These are phyloP conservation scores for Entophlyctis luteolus DNA, from an alignment of 192 early-diverging fungal species.

Conservation along the genomic window DNA sequence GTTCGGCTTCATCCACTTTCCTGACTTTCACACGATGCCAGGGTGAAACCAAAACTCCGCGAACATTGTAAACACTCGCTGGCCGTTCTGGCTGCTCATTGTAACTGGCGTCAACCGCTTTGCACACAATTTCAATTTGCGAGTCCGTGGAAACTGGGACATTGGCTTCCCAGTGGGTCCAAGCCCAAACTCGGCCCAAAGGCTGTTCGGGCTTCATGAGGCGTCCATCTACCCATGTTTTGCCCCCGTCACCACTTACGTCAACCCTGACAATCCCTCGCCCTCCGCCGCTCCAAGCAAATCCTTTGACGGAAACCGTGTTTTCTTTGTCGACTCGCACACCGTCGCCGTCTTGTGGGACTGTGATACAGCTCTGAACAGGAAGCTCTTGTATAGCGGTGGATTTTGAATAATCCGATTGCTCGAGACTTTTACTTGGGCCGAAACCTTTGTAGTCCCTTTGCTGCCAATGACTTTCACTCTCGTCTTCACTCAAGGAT, in stretches of 20 bases:
- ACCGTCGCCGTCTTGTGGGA: conserved; percentile 39
- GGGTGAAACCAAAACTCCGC: conserved; percentile 44
- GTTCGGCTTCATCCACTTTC: too few species aligned
- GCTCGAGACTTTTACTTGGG: conserved; percentile 42
- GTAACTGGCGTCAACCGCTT: conserved; percentile 81
- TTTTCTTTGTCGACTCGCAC: conserved; percentile 33
- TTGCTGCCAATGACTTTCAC: conserved; percentile 41
- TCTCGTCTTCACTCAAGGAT: conserved; percentile 41
- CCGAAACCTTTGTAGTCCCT: conserved; percentile 52
- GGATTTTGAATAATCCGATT: conserved; percentile 45
- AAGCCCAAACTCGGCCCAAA: conserved; percentile 62
- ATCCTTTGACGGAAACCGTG: conserved; percentile 49
- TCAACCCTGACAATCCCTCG: conserved; percentile 43
- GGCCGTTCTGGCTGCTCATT: conserved; percentile 77
- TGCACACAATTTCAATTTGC: conserved; percentile 62
- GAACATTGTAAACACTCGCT: conserved; percentile 43
- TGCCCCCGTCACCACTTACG: conserved; percentile 61
- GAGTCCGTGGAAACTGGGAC: conserved; percentile 37
- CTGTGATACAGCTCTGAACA: conserved; percentile 71
- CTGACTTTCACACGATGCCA: conserved; percentile 49
- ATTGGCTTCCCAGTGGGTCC: conserved; percentile 75
- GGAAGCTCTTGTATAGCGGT: conserved; percentile 69
- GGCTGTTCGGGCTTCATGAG: conserved; percentile 15
- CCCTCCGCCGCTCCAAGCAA: conserved; percentile 39
- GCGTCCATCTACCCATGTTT: conserved; percentile 70